A percentile compares a stretch with the other conserved stretches of the same genome.
phyloP scores from a whole-genome alignment of 176 grass and related monocot genomes.

The Luzula sylvatica region DNA sequence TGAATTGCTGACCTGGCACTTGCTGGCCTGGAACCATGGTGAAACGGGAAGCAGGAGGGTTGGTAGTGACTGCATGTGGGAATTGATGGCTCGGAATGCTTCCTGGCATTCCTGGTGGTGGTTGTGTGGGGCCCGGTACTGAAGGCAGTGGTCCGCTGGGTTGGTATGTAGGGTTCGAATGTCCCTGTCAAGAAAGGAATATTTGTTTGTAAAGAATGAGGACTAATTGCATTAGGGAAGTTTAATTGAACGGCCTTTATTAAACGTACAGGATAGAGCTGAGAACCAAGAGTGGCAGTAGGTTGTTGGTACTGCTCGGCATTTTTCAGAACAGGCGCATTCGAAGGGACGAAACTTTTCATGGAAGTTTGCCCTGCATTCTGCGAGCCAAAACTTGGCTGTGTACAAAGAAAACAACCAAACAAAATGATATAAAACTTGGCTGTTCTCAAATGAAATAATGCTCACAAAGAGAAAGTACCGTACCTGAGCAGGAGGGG shows the following conservation, averaged over 20 bases:
- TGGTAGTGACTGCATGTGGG: conserved; percentile 34
- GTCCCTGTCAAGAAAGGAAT: conserved; percentile 7
- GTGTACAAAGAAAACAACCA: not conserved
- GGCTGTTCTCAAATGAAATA: conserved; percentile 2
- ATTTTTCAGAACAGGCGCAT: conserved; percentile 53
- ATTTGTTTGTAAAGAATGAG: not conserved
- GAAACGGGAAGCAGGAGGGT: too few relatives aligned
- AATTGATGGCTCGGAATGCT: conserved; percentile 44
- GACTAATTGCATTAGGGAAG: not conserved
- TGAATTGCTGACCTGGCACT: conserved; percentile 6
- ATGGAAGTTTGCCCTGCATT: conserved; percentile 34
- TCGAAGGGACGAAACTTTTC: conserved; percentile 68
- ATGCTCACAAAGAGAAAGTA: too few relatives aligned
- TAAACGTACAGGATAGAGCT: conserved; percentile 72
- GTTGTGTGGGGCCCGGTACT: conserved; percentile 34
- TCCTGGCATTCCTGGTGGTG: conserved; percentile 31
- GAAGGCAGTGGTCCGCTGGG: conserved; percentile 33
- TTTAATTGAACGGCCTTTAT: too few relatives aligned
- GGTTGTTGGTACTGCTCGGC: conserved; percentile 83
- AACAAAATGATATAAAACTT: not conserved
- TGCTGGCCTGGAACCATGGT: too few relatives aligned
- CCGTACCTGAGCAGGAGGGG: too few relatives aligned
- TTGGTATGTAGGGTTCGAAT: conserved; percentile 28
- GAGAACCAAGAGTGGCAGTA: conserved; percentile 65
- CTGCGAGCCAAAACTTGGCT: not conserved